Evolutionary conservation across 1,284 basidiomycete genomes (phyloP).

Genomic region (Ganoderma boninense): DNA sequence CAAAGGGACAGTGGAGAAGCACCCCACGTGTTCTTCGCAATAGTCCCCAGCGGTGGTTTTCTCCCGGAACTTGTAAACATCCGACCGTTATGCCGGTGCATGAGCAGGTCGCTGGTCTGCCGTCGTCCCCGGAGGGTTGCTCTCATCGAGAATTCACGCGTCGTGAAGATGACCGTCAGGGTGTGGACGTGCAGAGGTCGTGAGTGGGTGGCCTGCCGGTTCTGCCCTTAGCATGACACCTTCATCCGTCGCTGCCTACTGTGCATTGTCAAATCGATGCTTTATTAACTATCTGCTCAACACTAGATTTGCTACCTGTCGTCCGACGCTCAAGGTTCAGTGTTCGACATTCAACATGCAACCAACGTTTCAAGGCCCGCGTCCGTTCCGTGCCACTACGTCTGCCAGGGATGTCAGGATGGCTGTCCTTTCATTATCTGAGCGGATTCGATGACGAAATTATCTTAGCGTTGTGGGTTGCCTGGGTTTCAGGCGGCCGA

Average conservation of each 20-base stretch:
- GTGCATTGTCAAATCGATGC: not conserved
- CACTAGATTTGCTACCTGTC: not conserved
- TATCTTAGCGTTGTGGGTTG: not conserved
- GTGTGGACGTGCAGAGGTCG: not conserved
- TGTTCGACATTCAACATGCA: not conserved
- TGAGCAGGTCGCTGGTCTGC: not conserved
- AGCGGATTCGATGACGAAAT: not conserved
- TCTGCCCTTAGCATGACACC: slow-evolving; percentile 11
- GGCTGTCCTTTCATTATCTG: slow-evolving; percentile 6
- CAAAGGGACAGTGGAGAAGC: not conserved
- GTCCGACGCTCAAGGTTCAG: not conserved
- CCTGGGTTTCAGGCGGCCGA: slow-evolving; percentile 5
- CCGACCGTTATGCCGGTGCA: not conserved
- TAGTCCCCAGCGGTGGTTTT: not conserved
- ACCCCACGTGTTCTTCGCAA: not conserved
- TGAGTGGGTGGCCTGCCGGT: not conserved
- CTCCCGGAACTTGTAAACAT: not conserved
- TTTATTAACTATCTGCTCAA: not conserved
- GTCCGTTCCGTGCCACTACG: slow-evolving; percentile 14
- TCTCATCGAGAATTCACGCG: not conserved
- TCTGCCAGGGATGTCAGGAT: not conserved
- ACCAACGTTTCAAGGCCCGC: slow-evolving; percentile 4
- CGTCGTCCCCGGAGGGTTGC: not conserved
- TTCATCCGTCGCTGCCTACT: not conserved
- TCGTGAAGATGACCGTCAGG: not conserved